Conservation (phyloP, 305 asterid genomes). For the Striga hermonthica region DNA sequence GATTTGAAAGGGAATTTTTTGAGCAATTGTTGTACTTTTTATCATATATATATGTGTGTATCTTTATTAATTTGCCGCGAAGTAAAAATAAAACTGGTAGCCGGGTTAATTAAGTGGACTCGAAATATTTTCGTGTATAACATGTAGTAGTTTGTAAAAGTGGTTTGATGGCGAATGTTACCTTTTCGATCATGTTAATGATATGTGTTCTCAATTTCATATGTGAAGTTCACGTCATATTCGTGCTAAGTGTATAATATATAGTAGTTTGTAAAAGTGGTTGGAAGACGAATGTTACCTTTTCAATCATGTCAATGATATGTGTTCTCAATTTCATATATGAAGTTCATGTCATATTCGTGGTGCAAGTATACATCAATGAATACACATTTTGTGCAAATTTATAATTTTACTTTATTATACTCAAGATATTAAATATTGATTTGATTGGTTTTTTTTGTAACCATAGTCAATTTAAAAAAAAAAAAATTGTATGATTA, state of each 20-base stretch:
- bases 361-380: too few relatives aligned
- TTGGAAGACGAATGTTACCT: neutral
- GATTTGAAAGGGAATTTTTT: conserved; percentile 14
- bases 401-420: too few relatives aligned
- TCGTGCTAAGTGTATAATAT: neutral
- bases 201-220: too few relatives aligned
- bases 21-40: neutral
- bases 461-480: too few relatives aligned
- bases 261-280: conserved; percentile 25
- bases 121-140: neutral
- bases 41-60: conserved; percentile 7
- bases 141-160: conserved; percentile 26
- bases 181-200: neutral
- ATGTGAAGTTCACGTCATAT: too few relatives aligned
- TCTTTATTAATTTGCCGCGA: neutral
- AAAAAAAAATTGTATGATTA: too few relatives aligned
- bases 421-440: too few relatives aligned
- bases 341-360: too few relatives aligned
- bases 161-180: neutral
- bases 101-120: neutral
- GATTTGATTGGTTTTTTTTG: too few relatives aligned
- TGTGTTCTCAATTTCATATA: too few relatives aligned
- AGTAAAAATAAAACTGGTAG: conserved; percentile 10
- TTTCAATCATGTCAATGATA: neutral
- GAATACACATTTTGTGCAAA: too few relatives aligned